Base-by-base conservation (phyloP, 83 land plant genomes). In the Diphasiastrum complanatum region DNA sequence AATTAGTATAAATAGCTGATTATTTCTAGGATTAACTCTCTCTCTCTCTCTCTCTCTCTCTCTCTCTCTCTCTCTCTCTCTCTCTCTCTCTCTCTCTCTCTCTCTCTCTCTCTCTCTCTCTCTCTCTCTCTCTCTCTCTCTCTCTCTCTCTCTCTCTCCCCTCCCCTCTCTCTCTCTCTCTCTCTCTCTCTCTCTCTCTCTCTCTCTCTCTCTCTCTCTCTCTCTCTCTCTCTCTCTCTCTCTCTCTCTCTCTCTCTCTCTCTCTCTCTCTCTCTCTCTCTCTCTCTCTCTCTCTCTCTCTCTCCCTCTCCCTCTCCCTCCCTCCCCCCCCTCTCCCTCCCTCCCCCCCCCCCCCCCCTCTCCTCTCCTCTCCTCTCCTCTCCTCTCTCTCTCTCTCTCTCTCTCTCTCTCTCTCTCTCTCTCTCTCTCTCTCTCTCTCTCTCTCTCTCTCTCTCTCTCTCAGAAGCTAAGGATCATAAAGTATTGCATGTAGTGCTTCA, bases 291-390 rank as follows among this genome's bases (percentile, higher is more conserved):
- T 47, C 49, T 3, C 24, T 47, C 49, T 47, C 43, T 40, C 16
- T 40, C 43, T 40, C 43, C 43, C 16, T 8, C 43, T 8, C 16
- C 12, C 12, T 16, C 16, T 8, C 43, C 19, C 5, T 4, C n/a
- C n/a, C n/a, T n/a, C n/a, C n/a, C n/a, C n/a, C n/a, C n/a, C 95
- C 51, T 87, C 82, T 48, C 89, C 72, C 65, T 75, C 78, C 2
- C 95, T 95, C 4, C 95, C 97, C 69, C 66, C 76, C 14, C 97
- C 97, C 1, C 84, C n/a, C n/a, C n/a, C n/a, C 6, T 47, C 24
- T 23, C 27, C 46, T 31, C n/a, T 18, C 22, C 32, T 20, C 31
- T 12, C 29, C 14, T 43, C 48, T 5, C n/a, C 22, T 40, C 16
- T 45, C 22, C 29, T 3, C 12, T 63, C 43, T 23, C 33, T 49